These are phyloP conservation scores for Gymnopilus dilepis DNA, from an alignment of 768 basidiomycete genomes.

Conservation along the genomic window DNA sequence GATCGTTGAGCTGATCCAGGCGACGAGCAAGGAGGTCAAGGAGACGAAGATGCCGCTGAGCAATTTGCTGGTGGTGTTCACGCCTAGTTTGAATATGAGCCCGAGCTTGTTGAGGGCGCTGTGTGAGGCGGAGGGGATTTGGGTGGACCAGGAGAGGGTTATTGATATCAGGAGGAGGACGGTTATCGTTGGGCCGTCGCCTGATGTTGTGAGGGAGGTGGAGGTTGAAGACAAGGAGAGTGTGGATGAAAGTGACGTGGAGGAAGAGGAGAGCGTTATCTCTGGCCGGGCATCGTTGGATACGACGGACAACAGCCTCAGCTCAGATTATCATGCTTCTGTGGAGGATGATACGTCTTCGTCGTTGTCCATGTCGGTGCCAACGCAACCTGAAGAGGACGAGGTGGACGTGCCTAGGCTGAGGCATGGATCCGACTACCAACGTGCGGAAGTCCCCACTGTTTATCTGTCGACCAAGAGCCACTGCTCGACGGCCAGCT, in stretches of 20 bases:
- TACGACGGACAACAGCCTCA: constrained; percentile 29
- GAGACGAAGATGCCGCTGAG: constrained; percentile 93
- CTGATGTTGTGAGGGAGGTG: neutral
- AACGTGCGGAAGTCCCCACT: constrained; percentile 38
- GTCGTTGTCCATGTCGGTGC: constrained; percentile 17
- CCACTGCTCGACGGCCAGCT: constrained; percentile 35
- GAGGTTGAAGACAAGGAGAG: neutral
- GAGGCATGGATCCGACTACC: constrained; percentile 3
- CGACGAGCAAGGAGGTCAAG: constrained; percentile 67
- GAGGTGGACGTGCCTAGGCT: constrained; percentile 1
- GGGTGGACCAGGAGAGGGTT: constrained; percentile 47
- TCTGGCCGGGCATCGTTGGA: constrained; percentile 33
- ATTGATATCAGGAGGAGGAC: constrained; percentile 35
- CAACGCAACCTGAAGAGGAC: constrained; percentile 16
- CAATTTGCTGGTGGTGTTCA: constrained; percentile 87
- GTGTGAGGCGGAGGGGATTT: constrained; percentile 73
- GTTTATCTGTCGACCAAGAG: constrained; percentile 43
- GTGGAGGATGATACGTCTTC: constrained; percentile 30
- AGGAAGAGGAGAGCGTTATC: constrained; percentile 43
- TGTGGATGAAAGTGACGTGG: constrained; percentile 35
- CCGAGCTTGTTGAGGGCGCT: constrained; percentile 73
- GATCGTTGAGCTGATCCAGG: constrained; percentile 78
- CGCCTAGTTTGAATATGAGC: constrained; percentile 83
- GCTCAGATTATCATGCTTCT: constrained; percentile 44
- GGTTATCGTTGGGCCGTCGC: neutral